A percentile compares a stretch with the other conserved stretches of the same genome.
phyloP scores from a whole-genome alignment of 495 filamentous ascomycete species.

The Talaromyces proteolyticus region DNA sequence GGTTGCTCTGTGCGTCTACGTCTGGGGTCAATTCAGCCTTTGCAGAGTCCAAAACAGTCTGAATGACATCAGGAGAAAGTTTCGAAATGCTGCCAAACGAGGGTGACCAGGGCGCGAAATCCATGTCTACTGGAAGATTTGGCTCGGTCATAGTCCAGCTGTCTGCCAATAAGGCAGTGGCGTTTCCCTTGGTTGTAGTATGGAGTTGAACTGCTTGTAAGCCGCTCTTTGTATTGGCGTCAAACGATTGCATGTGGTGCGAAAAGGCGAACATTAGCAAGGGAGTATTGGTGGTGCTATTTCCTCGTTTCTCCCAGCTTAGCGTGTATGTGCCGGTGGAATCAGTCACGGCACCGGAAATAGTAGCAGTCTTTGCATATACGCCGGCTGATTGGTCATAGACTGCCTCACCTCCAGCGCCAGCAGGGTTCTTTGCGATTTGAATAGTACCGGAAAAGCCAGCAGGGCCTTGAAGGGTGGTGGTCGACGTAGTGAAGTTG shows the following conservation, averaged over 20 bases:
- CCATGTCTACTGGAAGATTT: constrained; percentile 66
- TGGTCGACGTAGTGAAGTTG: constrained; percentile 34
- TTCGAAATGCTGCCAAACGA: constrained; percentile 37
- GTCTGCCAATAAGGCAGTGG: constrained; percentile 67
- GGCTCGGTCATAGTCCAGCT: constrained; percentile 73
- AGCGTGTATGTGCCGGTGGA: constrained; percentile 66
- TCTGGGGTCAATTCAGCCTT: constrained; percentile 65
- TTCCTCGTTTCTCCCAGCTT: constrained; percentile 61
- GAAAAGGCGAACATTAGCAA: constrained; percentile 87
- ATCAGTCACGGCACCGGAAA: constrained; percentile 57
- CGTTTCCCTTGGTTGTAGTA: constrained; percentile 83
- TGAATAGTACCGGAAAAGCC: constrained; percentile 70
- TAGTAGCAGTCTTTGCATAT: constrained; percentile 55
- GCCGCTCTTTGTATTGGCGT: constrained; percentile 45
- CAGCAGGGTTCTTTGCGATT: constrained; percentile 65
- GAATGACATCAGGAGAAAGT: constrained; percentile 46
- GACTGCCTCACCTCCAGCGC: constrained; percentile 52
- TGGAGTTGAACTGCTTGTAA: constrained; percentile 57
- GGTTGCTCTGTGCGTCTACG: constrained; percentile 61
- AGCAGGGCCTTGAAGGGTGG: constrained; percentile 39
- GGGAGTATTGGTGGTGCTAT: constrained; percentile 27
- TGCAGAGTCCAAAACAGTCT: constrained; percentile 52
- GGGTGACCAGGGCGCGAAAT: constrained; percentile 69
- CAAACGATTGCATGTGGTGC: constrained; percentile 77
- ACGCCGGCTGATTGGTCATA: constrained; percentile 74